Evolutionary conservation across 257 asterid genomes (phyloP).

Genomic region (Solanum chmielewskii): DNA sequence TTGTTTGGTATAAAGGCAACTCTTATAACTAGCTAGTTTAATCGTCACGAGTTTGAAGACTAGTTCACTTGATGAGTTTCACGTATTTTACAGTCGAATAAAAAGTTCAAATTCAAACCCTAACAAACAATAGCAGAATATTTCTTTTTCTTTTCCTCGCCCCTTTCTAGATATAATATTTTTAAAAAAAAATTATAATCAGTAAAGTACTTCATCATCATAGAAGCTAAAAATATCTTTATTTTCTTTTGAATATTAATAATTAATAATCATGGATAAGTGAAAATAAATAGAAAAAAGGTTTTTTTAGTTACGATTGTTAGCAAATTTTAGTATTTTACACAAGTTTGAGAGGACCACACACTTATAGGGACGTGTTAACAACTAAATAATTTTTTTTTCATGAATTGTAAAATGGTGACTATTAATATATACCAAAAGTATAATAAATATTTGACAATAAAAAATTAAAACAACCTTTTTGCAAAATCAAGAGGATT

Average conservation of each 20-base stretch:
- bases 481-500: constrained; percentile 13
- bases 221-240: background rate
- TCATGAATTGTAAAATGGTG: background rate
- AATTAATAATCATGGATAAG: background rate
- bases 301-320: background rate
- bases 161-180: too few species aligned
- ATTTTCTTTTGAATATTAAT: background rate
- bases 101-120: too few species aligned
- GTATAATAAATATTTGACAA: background rate
- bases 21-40: background rate
- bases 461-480: constrained; percentile 11
- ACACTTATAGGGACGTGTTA: background rate
- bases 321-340: background rate
- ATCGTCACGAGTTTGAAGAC: background rate
- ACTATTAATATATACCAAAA: background rate
- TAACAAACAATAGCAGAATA: too few species aligned
- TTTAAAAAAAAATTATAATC: too few species aligned
- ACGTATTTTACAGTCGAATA: too few species aligned
- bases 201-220: background rate
- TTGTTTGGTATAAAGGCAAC: background rate
- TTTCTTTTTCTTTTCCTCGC: too few species aligned
- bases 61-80: background rate
- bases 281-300: background rate
- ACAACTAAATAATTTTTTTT: background rate
- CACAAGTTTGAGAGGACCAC: background rate